Conservation (phyloP, 257 asterid species). For the Sherardia arvensis region DNA sequence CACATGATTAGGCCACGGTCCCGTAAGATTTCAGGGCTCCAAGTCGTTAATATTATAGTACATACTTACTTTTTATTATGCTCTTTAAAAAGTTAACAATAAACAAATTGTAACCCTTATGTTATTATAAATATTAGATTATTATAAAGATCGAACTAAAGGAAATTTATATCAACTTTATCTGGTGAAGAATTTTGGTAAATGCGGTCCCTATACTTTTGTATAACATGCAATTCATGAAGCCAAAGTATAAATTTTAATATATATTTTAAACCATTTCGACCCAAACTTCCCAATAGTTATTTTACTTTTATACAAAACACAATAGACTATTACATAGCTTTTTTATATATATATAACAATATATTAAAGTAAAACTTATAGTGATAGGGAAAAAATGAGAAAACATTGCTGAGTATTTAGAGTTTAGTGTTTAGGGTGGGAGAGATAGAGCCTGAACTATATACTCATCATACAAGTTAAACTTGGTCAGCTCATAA, state of each 20-base stretch:
- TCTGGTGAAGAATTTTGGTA: background rate
- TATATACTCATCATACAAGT: too few relatives aligned
- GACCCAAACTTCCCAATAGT: too few relatives aligned
- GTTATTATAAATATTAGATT: background rate
- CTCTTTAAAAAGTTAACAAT: conserved; percentile 3
- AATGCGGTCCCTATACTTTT: background rate
- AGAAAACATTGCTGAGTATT: too few relatives aligned
- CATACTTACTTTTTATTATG: background rate
- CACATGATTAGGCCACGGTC: conserved; percentile 20
- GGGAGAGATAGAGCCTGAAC: too few relatives aligned
- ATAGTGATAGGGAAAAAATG: too few relatives aligned
- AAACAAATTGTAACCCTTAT: background rate
- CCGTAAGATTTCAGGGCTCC: conserved; percentile 22
- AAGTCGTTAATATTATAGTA: background rate
- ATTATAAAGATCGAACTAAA: background rate
- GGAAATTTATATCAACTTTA: background rate
- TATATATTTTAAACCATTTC: too few relatives aligned
- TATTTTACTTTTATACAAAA: too few relatives aligned
- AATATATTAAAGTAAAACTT: too few relatives aligned
- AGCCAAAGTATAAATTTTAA: background rate
- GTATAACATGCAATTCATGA: background rate
- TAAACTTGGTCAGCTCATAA: too few relatives aligned
- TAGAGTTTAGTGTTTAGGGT: too few relatives aligned
- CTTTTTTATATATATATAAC: too few relatives aligned
- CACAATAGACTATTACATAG: too few relatives aligned